Evolutionary conservation across 805 yeast genomes (phyloP).

Genomic region (Metschnikowia proteae): DNA sequence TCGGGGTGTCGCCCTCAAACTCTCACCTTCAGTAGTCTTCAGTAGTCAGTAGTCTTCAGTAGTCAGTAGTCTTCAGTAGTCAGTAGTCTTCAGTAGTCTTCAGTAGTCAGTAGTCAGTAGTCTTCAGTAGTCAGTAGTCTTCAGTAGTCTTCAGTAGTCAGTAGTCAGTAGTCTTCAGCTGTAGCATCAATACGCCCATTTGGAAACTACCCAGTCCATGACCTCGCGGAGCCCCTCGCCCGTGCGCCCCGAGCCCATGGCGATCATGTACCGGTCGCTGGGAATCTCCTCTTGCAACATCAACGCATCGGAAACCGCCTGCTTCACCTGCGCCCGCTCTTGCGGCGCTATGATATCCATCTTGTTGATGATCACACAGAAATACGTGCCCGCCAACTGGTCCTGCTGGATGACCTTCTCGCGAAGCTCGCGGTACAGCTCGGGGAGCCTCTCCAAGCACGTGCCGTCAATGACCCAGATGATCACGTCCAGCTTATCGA

Average conservation of each 20-base stretch:
- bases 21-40: no score
- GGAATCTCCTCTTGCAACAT: constrained; percentile 13
- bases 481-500: constrained; percentile 69
- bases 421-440: constrained; percentile 62
- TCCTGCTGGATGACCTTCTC: constrained; percentile 61
- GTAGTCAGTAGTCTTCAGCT: not conserved
- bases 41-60: no score
- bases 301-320: constrained; percentile 10
- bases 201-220: constrained; percentile 15
- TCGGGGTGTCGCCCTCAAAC: no score
- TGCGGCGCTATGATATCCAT: constrained; percentile 49
- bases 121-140: not conserved
- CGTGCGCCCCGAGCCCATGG: constrained; percentile 33
- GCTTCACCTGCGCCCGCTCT: constrained; percentile 16
- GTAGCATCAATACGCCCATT: not conserved
- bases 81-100: no score
- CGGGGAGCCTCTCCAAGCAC: constrained; percentile 57
- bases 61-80: no score
- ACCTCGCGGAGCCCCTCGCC: constrained; percentile 28
- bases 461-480: constrained; percentile 83
- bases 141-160: no score
- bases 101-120: no score
- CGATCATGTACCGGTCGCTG: constrained; percentile 24
- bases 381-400: constrained; percentile 60
- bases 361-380: constrained; percentile 73